Evolutionary conservation across 768 basidiomycete species (phyloP), one percentile per base, ranked within the genome.

Genomic region (Suillus cothurnatus): DNA sequence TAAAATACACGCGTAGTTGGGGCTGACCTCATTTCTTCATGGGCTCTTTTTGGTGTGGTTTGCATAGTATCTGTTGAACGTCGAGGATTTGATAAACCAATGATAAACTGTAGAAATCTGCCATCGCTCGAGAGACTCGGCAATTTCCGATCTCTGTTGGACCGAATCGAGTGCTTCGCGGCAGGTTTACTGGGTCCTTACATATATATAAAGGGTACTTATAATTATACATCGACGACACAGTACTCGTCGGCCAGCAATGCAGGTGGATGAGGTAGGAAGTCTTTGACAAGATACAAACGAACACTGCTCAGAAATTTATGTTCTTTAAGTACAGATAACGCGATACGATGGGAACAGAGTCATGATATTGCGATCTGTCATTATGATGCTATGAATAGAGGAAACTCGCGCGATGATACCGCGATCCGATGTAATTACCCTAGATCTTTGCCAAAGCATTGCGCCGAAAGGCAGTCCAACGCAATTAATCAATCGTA

Each of bases 21-120:
- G 58, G 58, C 74, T 53, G 61, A 77, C 76, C 74, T 76, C 28
- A 71, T 68, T 61, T 78, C 76, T 49, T 77, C 77, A 45, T 75
- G 75, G 56, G 71, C 71, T 49, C 62, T 55, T 69, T 72, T 75
- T 19, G 43, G 64, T 15, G 43, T 47, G 7, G 57, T 45, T 61
- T 76, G 76, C 74, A 75, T 75, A 39, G 28, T 52, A 49, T 14
- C 26, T 61, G 66, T 43, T 21, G 28, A 58, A 26, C n/a, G 28
- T 50, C 7, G 39, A 26, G 26, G n/a, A 63, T 38, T 41, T n/a
- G 21, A 26, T n/a, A 26, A 19, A 26, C 28, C 19, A 23, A 49
- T 45, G 23, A 9, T 28, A 63, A 23, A 14, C 26, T 23, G 26
- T 61, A 41, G 17, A 9, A 61, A 53, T 41, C 60, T 4, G 15